Conservation (phyloP, 768 basidiomycete genomes). For the Kwoniella shandongensis region DNA sequence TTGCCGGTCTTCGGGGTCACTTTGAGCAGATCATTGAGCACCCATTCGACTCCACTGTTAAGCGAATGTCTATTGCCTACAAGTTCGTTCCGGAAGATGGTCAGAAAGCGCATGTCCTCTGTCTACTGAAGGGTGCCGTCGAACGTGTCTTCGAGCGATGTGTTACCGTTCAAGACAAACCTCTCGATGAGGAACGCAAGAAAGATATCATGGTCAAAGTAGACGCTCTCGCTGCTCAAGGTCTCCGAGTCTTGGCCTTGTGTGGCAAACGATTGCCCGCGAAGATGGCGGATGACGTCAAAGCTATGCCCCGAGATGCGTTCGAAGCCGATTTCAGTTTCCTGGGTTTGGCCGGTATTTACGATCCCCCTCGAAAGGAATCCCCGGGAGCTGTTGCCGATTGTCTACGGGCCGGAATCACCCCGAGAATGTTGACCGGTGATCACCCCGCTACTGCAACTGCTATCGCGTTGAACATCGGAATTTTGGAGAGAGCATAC, state of each 20-base stretch:
- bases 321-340: slow-evolving; percentile 60
- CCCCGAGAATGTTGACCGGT: slow-evolving; percentile 60
- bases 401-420: slow-evolving; percentile 61
- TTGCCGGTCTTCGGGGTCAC: slow-evolving; percentile 44
- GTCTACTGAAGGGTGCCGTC: slow-evolving; percentile 55
- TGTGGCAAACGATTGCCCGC: slow-evolving; percentile 52
- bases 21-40: slow-evolving; percentile 55
- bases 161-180: slow-evolving; percentile 40
- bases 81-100: slow-evolving; percentile 30
- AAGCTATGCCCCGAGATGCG: slow-evolving; percentile 55
- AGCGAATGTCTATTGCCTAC: slow-evolving; percentile 58
- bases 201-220: slow-evolving; percentile 45
- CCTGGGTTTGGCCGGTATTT: slow-evolving; percentile 62
- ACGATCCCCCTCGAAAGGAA: slow-evolving; percentile 62
- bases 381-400: slow-evolving; percentile 60
- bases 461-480: slow-evolving; percentile 60
- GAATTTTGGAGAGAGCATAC: slow-evolving; percentile 54
- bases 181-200: slow-evolving; percentile 40
- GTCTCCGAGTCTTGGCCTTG: slow-evolving; percentile 55
- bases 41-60: slow-evolving; percentile 61
- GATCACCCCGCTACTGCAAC: slow-evolving; percentile 62
- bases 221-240: slow-evolving; percentile 54
- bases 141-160: slow-evolving; percentile 62
- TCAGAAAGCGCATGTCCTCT: slow-evolving; percentile 35
- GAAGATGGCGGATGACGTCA: slow-evolving; percentile 47